Conservation (phyloP, 2,329 filamentous ascomycete genomes). For the Tolypocladium amazonense region DNA sequence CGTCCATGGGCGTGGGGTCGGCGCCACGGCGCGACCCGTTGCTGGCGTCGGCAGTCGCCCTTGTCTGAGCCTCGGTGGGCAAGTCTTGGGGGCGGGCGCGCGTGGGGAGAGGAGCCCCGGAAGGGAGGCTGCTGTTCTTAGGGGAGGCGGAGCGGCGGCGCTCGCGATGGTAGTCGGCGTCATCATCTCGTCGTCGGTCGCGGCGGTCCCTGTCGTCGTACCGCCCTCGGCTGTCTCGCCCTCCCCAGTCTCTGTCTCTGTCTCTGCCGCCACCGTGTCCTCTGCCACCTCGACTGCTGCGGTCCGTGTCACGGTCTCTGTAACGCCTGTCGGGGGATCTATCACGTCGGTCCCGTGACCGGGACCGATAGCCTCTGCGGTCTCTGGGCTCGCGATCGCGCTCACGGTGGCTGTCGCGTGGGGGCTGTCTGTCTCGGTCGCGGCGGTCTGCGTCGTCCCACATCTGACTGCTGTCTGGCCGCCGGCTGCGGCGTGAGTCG, state of each 20-base stretch:
- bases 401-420: slow-evolving; percentile 10
- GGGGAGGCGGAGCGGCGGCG: slow-evolving; percentile 28
- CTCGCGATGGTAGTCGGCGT: slow-evolving; percentile 13
- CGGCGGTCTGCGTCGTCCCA: slow-evolving; percentile 45
- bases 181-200: slow-evolving; percentile 14
- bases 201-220: slow-evolving; percentile 7
- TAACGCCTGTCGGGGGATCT: slow-evolving; percentile 3
- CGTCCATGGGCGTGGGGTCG: slow-evolving; percentile 14
- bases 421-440: slow-evolving; percentile 19
- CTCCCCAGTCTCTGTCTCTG: slow-evolving; percentile 4
- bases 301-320: slow-evolving; percentile 2
- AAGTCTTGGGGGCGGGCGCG: slow-evolving; percentile 15
- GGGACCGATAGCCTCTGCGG: slow-evolving; percentile 13
- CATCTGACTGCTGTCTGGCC: slow-evolving; percentile 46
- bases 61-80: not conserved
- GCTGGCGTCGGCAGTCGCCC: slow-evolving; percentile 9
- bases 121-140: slow-evolving; percentile 9
- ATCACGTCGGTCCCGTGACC: slow-evolving; percentile 20
- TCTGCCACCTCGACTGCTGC: slow-evolving; percentile 4
- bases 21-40: slow-evolving; percentile 11
- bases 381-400: slow-evolving; percentile 18
- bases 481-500: slow-evolving; percentile 21
- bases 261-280: slow-evolving; percentile 12
- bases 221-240: slow-evolving; percentile 6
- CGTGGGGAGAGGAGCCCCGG: slow-evolving; percentile 20